Evolutionary conservation across 148 eudicot species (phyloP), one percentile per base, ranked within the genome.

Genomic region (Rhododendron kiyosumense): DNA sequence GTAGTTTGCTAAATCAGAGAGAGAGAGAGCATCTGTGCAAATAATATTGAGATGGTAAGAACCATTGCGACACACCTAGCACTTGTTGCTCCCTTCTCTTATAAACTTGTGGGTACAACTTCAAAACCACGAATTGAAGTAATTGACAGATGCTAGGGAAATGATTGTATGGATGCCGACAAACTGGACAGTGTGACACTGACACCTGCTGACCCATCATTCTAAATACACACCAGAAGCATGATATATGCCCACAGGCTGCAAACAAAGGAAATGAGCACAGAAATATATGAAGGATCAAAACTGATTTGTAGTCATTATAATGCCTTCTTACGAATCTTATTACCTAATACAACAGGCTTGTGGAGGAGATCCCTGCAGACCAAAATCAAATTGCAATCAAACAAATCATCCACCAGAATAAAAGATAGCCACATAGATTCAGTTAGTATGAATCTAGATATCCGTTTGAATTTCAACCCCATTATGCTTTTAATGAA

Each of bases 191-290:
- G 85, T 82, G 88, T 36, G 98, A 94, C 76, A 85, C 89, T 36
- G 94, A 94, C 76, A 82, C 88, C 83, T 65, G 85, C 46, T 32
- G 7, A 49, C 88, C 79, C 98, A 94, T 94, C 12, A 92, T 88
- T 81, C 49, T 84, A 86, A 88, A 88, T 18, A 91, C 91, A 84
- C 98, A 94, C 98, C 96, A 93, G 81, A 94, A 94, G 84, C 98
- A 93, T 41, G 94, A 90, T 20, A 94, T 89, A 43, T 94, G 98
- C 81, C 98, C 98, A 89, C 98, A 94, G 59, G 89, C 98, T 94
- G 96, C 87, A 88, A 76, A 85, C 28, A 81, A 65, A 84, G 41
- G 36, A 69, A 83, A 81, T 83, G 3, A 12, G 36, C 48, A 38
- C 41, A 48, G 11, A 82, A 63, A n/a, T 38, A 63, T 20, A 61